Evolutionary conservation across 805 yeast genomes (phyloP), one percentile per base, ranked within the genome.

Genomic region (Metschnikowia borealis): DNA sequence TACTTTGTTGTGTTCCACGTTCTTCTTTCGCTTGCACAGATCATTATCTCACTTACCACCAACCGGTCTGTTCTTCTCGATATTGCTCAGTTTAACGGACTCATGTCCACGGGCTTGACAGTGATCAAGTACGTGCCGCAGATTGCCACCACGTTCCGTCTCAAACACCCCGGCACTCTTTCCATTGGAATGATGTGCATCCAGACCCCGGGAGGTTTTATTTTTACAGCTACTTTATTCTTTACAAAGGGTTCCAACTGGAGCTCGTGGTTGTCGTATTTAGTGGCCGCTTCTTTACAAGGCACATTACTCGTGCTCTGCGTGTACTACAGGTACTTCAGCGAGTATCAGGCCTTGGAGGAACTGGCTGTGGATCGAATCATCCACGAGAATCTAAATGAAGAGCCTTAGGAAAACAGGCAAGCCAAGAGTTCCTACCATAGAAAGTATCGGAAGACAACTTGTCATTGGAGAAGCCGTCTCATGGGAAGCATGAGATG

Each of bases 121-220:
- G 71, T 82, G 17, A 65, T 84, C 32, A 95, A 89, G 67, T 89
- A 87, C 59, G 68, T 88, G 46, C 96, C 96, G 0, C 96, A 89
- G 65, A 75, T 89, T 8, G 65, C 71, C 54, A 87, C 91, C 37
- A 89, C 96, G 0, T 85, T 74, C 59, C 61, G 54, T 1, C 73
- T 89, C 52, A 84, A 85, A 60, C 90, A 83, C 55, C 84, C 95
- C 0, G 96, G 96, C 8, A 83, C 90, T 0, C 72, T 89, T 20
- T 87, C 95, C 0, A 72, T 87, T 10, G 79, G 82, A 6, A 87
- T 87, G 89, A 86, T 89, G 92, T 69, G 83, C 39, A 77, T 89
- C 55, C 96, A 89, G 64, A 87, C 95, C 17, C 96, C 96, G 0
- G 96, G 96, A 14, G 96, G 96, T 15, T 85, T 79, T 55, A 50